Evolutionary conservation across 2,329 filamentous ascomycete genomes (phyloP), one percentile per base, ranked within the genome.

Genomic region (Bipolaris zeicola): DNA sequence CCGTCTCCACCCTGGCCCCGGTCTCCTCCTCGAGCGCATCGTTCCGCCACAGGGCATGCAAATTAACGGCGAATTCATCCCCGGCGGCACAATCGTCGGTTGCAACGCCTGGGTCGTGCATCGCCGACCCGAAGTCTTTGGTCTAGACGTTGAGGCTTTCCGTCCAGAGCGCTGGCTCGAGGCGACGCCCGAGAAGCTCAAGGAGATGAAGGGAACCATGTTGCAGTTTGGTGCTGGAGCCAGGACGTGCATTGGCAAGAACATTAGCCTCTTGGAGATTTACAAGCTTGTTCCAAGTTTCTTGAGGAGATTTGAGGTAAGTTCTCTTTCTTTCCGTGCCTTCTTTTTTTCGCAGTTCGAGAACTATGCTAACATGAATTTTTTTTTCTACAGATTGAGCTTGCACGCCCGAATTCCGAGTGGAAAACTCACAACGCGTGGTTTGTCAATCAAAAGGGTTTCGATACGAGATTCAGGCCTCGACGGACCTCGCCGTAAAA

Each of bases 91-190:
- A 0, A 87, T 90, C 56, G 88, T 92, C 0, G 90, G 90, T 6
- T 89, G 86, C 70, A 91, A 86, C 50, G 85, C 89, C 0, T 92
- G 89, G 89, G 85, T 92, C 14, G 79, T 93, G 33, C 89, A 93
- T 66, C 83, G 87, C 3, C 82, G 86, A 2, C 80, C 82, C 5
- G 85, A 87, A 52, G 79, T 92, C 28, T 94, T 90, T 65, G 89
- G 89, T 1, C 71, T 79, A 0, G 87, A 92, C 58, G 85, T 85
- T 0, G 86, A 91, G 42, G 75, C 70, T 0, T 94, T 84, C 71
- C 77, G 86, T 11, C 90, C 90, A 0, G 89, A 92, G 74, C 76
- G 90, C 41, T 91, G 89, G 82, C 67, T 83, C 3, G 79, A 83
- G 39, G 79, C 81, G 1, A 62, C 82, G 44, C 82, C 86, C 24